Evolutionary conservation across 108 stramenopile species (phyloP), one percentile per base, ranked within the genome.

Genomic region (Cylindrotheca fusiformis): DNA sequence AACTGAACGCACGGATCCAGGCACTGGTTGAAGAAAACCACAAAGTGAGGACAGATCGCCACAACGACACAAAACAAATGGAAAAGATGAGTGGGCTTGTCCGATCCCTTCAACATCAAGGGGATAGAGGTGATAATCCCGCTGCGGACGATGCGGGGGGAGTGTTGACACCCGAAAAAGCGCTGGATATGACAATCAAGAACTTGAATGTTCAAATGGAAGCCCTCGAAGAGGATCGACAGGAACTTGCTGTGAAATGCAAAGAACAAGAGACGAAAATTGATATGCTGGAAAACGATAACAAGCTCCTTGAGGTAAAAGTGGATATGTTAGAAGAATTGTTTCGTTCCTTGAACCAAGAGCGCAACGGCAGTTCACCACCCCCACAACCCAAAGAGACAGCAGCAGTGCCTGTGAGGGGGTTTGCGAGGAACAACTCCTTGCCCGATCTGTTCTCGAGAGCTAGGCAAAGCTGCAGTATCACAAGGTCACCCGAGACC

Each of bases 161-260:
- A 4, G 55, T 67, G 6, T 27, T 67, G 48, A 58, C 66, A 2
- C 56, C 66, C 22, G 53, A 67, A 32, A 67, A 56, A 31, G 66
- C 66, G 2, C 48, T 67, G 27, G 56, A 67, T 14, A 27, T 67
- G 46, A 58, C 66, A 1, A 21, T 67, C 21, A 36, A 44, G 48
- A 67, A 67, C 25, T 23, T 67, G 55, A 67, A 67, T 48, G 55
- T n/a, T 19, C 47, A 67, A 29, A 58, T 67, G 12, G 66, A 67
- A 45, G 32, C 58, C 26, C 48, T 67, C 26, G 68, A 69, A 47
- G 58, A 60, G 21, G 68, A 52, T 25, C 58, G 24, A 18, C 68
- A 69, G 41, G 26, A 57, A 17, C 56, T 48, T 41, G 21, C 33
- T 17, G 33, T 22, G 25, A 45, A 69, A 29, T 59, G 56, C 21